phyloP scores from a whole-genome alignment of 1,139 yeast genomes.

The Waltiozyma sp. region DNA sequence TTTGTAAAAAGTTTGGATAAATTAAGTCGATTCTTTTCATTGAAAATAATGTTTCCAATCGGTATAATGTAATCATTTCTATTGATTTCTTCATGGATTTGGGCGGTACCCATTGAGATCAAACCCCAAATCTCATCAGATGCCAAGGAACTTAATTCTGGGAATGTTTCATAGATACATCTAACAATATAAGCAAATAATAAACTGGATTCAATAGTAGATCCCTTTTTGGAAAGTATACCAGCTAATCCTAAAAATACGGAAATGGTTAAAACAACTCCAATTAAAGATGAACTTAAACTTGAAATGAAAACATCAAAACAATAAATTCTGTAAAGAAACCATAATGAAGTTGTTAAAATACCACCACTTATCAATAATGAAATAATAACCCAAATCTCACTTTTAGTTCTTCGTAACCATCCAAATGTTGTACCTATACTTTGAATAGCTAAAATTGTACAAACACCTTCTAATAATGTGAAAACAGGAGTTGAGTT shows the following conservation, averaged over 20 bases:
- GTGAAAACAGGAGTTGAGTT: constrained; percentile 87
- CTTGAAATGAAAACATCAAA: constrained; percentile 60
- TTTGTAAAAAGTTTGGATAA: constrained; percentile 18
- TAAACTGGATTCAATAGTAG: constrained; percentile 79
- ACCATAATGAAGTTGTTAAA: constrained; percentile 65
- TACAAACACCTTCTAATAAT: constrained; percentile 84
- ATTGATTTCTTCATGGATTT: constrained; percentile 11
- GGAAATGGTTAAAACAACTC: constrained; percentile 72
- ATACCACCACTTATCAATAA: constrained; percentile 66
- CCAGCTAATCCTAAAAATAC: constrained; percentile 73
- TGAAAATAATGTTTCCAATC: not conserved
- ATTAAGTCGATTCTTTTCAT: constrained; percentile 3
- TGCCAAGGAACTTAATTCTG: constrained; percentile 49
- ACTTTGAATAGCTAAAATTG: constrained; percentile 80
- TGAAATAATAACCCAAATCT: constrained; percentile 77
- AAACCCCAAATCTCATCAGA: constrained; percentile 27
- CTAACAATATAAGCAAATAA: constrained; percentile 86
- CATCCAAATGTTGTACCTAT: constrained; percentile 75
- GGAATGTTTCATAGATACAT: constrained; percentile 83
- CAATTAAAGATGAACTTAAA: constrained; percentile 71
- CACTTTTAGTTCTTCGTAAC: constrained; percentile 37
- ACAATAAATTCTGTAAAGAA: constrained; percentile 73
- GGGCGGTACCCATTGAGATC: constrained; percentile 24
- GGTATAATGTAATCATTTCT: constrained; percentile 9
- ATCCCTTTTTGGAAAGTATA: constrained; percentile 71